A percentile compares a stretch with the other conserved stretches of the same genome.
phyloP scores from a whole-genome alignment of 2,329 filamentous ascomycete species.

The Fonsecaea monophora region DNA sequence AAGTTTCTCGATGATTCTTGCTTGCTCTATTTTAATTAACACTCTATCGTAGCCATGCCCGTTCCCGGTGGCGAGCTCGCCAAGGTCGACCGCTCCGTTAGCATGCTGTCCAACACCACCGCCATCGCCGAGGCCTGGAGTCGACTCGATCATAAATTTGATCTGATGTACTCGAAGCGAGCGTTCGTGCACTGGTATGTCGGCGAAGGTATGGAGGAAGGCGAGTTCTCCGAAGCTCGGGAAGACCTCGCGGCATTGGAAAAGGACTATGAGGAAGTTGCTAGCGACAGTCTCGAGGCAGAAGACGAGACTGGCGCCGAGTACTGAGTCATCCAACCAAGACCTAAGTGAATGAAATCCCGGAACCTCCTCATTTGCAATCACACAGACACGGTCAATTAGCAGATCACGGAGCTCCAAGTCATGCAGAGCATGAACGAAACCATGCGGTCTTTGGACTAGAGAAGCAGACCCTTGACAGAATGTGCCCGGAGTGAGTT shows the following conservation, averaged over 20 bases:
- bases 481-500: conserved; percentile 7
- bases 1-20: conserved; percentile 5
- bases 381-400: neutral
- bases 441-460: neutral
- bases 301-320: conserved; percentile 56
- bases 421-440: neutral
- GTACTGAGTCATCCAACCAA: conserved; percentile 20
- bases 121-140: conserved; percentile 71
- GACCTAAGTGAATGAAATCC: neutral
- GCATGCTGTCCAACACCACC: conserved; percentile 72
- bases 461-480: conserved; percentile 7
- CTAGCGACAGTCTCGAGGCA: conserved; percentile 67
- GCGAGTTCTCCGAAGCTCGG: conserved; percentile 85
- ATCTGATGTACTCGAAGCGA: conserved; percentile 73
- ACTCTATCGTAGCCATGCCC: conserved; percentile 46
- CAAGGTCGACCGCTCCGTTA: conserved; percentile 61
- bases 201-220: conserved; percentile 90
- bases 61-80: conserved; percentile 63
- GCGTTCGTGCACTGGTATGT: conserved; percentile 79
- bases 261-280: conserved; percentile 87
- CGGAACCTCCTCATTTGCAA: conserved; percentile 2
- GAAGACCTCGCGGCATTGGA: conserved; percentile 85
- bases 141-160: conserved; percentile 70
- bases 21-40: conserved; percentile 14
- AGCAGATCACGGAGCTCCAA: neutral